A percentile compares a stretch with the other conserved stretches of the same genome.
Evolutionary conservation across 345 rosid species (phyloP).

Genomic region (Gynandropsis gynandra): DNA sequence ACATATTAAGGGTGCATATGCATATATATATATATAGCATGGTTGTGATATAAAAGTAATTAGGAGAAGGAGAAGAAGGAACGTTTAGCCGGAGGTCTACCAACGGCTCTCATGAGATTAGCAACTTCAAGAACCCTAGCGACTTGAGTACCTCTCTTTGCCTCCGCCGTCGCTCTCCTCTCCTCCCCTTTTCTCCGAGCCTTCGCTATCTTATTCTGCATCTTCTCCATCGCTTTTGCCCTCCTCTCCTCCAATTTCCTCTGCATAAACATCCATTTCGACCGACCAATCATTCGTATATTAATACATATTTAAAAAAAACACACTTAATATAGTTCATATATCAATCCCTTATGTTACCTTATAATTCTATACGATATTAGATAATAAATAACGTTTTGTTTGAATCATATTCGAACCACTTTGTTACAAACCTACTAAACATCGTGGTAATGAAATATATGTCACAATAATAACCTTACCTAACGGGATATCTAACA

Average conservation of each 20-base stretch:
- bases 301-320: not conserved
- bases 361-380: too few relatives aligned
- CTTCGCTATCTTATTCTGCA: conserved; percentile 76
- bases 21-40: not conserved
- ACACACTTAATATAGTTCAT: too few relatives aligned
- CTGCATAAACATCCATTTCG: conserved; percentile 31
- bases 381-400: too few relatives aligned
- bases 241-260: conserved; percentile 95
- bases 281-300: not conserved
- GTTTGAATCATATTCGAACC: too few relatives aligned
- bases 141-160: conserved; percentile 69
- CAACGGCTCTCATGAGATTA: conserved; percentile 90
- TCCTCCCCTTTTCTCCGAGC: conserved; percentile 89
- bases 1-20: too few relatives aligned
- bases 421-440: too few relatives aligned
- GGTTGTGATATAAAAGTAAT: not conserved
- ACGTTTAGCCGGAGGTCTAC: conserved; percentile 74
- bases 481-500: too few relatives aligned
- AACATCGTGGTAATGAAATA: too few relatives aligned
- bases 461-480: too few relatives aligned
- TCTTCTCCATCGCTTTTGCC: conserved; percentile 76
- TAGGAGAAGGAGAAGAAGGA: conserved; percentile 66
- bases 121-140: conserved; percentile 68
- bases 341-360: too few relatives aligned
- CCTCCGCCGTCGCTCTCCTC: conserved; percentile 82